Evolutionary conservation across 192 early-diverging fungal species (phyloP).

Genomic region (Coemansia sp.): DNA sequence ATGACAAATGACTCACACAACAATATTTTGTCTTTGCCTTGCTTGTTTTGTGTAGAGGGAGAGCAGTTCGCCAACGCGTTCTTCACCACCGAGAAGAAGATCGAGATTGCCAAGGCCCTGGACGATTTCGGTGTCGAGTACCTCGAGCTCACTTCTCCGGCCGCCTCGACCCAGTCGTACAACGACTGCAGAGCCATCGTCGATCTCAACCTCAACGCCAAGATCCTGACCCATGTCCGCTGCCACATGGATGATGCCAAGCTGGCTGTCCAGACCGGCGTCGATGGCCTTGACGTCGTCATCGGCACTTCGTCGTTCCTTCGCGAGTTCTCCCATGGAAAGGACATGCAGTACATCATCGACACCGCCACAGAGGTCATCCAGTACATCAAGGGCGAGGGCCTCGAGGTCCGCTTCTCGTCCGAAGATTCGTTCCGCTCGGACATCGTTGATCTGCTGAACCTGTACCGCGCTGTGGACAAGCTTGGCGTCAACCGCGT

Average conservation of each 20-base stretch:
- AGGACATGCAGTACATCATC: constrained; percentile 98
- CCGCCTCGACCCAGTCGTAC: constrained; percentile 94
- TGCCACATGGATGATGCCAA: constrained; percentile 99
- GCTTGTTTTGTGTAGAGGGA: constrained; percentile 67
- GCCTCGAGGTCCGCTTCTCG: constrained; percentile 96
- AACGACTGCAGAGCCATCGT: constrained; percentile 89
- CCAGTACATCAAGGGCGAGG: constrained; percentile 92
- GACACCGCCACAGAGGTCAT: constrained; percentile 96
- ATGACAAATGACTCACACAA: not conserved
- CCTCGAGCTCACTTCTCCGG: constrained; percentile 95
- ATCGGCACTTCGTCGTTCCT: constrained; percentile 96
- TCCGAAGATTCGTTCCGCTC: constrained; percentile 97
- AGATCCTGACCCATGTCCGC: constrained; percentile 94
- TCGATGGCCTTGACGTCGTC: constrained; percentile 96
- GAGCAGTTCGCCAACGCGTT: constrained; percentile 99
- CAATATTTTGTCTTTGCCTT: not conserved
- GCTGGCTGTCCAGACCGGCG: constrained; percentile 95
- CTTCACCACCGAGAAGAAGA: constrained; percentile 96
- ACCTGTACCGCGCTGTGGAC: constrained; percentile 94
- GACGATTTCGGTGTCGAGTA: constrained; percentile 99
- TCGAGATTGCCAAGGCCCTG: constrained; percentile 97
- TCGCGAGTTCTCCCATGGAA: constrained; percentile 98
- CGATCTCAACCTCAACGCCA: constrained; percentile 93
- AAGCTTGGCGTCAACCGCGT: constrained; percentile 98
- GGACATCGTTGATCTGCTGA: constrained; percentile 95